Base-by-base conservation (phyloP, 768 basidiomycete species). In the Bullera alba region DNA sequence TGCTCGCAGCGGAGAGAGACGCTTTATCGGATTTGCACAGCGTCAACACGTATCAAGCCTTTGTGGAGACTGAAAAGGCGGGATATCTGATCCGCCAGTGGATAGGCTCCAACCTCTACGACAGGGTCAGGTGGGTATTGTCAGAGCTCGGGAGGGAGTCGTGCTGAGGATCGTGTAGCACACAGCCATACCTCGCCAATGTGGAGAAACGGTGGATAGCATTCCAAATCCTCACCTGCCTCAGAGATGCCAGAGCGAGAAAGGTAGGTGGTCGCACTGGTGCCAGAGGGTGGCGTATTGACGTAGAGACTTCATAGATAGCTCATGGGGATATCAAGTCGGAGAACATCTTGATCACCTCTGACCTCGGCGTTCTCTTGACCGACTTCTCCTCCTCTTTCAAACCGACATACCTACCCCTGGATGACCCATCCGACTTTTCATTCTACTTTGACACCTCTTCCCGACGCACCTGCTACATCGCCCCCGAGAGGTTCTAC, bases 141-240 rank as follows among this genome's bases (percentile, higher is more conserved):
- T 29, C 1, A 43, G 17, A 25, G 51, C 51, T 59, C 28, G 55
- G 38, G 19, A 25, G 15, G 36, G 1, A 5, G 2, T 61, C 19
- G 17, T 19, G 51, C 51, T 59, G 35, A 57, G 38, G 19, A 25
- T 10, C 37, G 1, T 6, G 2, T 61, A 99, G 95, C 67, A 97
- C 92, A 2, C 87, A 93, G 29, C 95, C 95, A 3, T 99, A 97
- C 75, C 77, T 99, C 34, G 85, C 82, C 54, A 71, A 78, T 54
- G 79, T 97, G 21, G 95, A 99, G 77, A 97, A 97, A 79, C 89
- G 88, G 69, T 99, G 93, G 95, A 89, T 97, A 51, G 83, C 86
- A 0, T 99, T 90, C 65, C 95, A 97, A 71, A 77, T 97, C 1
- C 77, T 97, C 53, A 84, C 81, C 23, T 88, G 84, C 2, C 78